Conservation (phyloP, 768 basidiomycete genomes). For the Tulasnella sp. region DNA sequence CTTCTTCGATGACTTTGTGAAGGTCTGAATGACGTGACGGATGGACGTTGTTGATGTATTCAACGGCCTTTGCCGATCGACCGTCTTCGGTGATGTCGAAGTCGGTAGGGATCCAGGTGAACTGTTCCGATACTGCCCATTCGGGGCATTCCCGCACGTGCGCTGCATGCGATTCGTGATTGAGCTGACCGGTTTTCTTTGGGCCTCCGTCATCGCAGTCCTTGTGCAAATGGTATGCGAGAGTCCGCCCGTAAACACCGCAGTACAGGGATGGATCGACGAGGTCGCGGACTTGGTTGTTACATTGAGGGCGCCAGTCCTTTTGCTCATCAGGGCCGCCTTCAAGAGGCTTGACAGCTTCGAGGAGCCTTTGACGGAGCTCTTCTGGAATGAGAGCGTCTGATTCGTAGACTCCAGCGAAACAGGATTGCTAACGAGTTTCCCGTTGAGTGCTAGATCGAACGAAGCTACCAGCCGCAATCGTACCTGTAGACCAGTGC, state of each 20-base stretch:
- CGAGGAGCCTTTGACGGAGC: conserved; percentile 27
- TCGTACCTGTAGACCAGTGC: not conserved
- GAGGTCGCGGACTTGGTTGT: conserved; percentile 40
- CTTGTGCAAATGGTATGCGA: not conserved
- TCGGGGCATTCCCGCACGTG: not conserved
- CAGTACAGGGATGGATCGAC: conserved; percentile 39
- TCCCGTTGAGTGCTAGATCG: not conserved
- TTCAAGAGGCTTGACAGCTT: conserved; percentile 32
- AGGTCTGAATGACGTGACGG: conserved; percentile 8
- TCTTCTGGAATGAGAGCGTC: conserved; percentile 31
- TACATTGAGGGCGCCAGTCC: conserved; percentile 44
- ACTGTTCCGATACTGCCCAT: not conserved
- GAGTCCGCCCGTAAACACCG: conserved; percentile 34
- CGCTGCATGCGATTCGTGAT: not conserved
- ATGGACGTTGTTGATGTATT: conserved; percentile 17
- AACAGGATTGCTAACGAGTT: conserved; percentile 19
- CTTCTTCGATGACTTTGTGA: not conserved
- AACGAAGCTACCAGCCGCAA: not conserved
- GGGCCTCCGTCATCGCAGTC: not conserved
- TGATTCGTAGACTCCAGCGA: conserved; percentile 27
- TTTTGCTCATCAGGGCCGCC: conserved; percentile 39
- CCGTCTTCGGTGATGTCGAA: conserved; percentile 1
- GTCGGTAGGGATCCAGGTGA: conserved; percentile 17
- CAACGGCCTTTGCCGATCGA: not conserved
- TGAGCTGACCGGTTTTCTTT: not conserved